A percentile compares a stretch with the other conserved stretches of the same genome.
These are phyloP conservation scores for Breviolum minutum DNA, from an alignment of 73 alveolate genomes.

Conservation along the genomic window DNA sequence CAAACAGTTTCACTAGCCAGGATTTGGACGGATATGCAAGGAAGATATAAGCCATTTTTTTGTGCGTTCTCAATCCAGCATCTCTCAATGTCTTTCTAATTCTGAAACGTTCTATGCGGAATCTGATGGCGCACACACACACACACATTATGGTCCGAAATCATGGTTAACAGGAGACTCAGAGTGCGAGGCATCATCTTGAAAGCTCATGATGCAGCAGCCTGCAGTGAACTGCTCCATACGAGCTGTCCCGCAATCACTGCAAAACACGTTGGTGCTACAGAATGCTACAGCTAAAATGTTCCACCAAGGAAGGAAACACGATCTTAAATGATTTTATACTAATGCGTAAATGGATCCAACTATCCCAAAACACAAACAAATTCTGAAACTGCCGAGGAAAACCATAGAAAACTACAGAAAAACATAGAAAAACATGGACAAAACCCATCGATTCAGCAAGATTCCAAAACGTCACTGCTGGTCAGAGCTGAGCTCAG, in stretches of 20 bases:
- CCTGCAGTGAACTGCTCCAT: not conserved
- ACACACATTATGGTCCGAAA: no score
- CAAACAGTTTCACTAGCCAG: not conserved
- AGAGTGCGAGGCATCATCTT: not conserved
- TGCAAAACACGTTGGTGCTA: not conserved
- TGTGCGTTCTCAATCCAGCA: no score
- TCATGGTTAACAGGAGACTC: not conserved
- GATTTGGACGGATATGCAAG: not conserved
- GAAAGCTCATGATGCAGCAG: conserved; percentile 23
- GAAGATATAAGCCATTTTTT: no score
- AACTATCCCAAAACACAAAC: not conserved
- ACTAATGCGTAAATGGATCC: not conserved
- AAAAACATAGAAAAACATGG: no score
- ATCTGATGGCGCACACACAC: no score
- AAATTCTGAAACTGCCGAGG: no score
- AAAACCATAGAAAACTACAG: no score
- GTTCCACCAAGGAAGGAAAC: not conserved
- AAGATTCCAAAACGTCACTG: no score
- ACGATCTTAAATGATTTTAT: no score
- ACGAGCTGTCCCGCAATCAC: no score
- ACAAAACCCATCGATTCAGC: no score
- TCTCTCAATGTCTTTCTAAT: not conserved
- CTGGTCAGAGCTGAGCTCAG: no score
- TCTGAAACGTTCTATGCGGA: not conserved
- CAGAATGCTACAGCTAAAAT: not conserved